Evolutionary conservation across 768 basidiomycete genomes (phyloP).

Genomic region (Suillus subaureus): DNA sequence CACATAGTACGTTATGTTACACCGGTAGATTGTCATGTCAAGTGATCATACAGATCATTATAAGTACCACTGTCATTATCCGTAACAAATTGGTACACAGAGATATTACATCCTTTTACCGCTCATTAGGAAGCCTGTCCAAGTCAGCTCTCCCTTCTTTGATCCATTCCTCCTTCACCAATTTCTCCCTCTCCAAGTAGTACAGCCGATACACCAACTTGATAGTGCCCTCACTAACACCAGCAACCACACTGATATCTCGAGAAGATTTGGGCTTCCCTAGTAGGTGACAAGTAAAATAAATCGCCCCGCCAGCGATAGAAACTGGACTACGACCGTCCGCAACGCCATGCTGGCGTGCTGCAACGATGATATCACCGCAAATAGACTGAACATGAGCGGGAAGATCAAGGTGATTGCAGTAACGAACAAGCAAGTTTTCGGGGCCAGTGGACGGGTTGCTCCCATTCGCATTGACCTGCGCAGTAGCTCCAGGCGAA

Average conservation of each 20-base stretch:
- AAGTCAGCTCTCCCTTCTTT: conserved; percentile 71
- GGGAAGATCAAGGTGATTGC: conserved; percentile 88
- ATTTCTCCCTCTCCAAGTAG: conserved; percentile 68
- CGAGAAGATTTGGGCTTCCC: conserved; percentile 73
- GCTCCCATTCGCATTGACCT: conserved; percentile 34
- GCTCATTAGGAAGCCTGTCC: conserved; percentile 29
- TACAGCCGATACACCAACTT: conserved; percentile 86
- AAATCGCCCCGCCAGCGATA: conserved; percentile 97
- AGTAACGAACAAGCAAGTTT: conserved; percentile 88
- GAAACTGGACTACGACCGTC: conserved; percentile 95
- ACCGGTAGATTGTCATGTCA: background rate
- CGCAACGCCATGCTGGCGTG: conserved; percentile 83
- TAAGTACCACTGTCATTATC: conserved; percentile 9
- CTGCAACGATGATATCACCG: conserved; percentile 77
- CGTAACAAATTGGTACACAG: background rate
- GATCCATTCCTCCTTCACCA: conserved; percentile 87
- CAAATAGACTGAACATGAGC: conserved; percentile 83
- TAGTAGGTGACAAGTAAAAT: conserved; percentile 85
- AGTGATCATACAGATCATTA: background rate
- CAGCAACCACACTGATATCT: conserved; percentile 89
- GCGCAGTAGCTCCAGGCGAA: conserved; percentile 74
- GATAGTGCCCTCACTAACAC: conserved; percentile 95
- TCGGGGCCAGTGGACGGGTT: conserved; percentile 72
- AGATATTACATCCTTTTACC: conserved; percentile 12
- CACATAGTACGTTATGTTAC: background rate